Conservation (phyloP, 768 basidiomycete species). For the Macrolepiota fuliginosa region DNA sequence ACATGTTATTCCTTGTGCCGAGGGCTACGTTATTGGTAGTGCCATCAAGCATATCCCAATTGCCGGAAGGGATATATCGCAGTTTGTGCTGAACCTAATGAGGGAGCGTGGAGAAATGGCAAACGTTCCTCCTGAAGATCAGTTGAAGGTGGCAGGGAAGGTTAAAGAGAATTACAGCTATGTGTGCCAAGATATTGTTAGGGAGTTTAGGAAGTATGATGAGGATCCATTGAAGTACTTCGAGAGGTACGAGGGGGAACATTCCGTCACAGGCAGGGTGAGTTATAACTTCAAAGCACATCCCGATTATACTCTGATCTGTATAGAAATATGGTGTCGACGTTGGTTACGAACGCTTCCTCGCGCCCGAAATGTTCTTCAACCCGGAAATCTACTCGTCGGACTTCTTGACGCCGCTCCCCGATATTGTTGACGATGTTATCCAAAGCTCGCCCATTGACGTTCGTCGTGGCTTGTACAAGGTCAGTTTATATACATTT, state of each 20-base stretch:
- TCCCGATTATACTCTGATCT: background rate
- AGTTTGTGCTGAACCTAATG: conserved; percentile 94
- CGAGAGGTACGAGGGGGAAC: conserved; percentile 89
- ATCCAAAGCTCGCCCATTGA: conserved; percentile 97
- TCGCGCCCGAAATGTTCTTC: conserved; percentile 99
- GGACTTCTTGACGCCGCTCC: conserved; percentile 95
- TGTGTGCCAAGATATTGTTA: conserved; percentile 98
- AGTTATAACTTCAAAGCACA: conserved; percentile 20
- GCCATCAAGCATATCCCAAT: conserved; percentile 99
- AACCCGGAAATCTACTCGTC: conserved; percentile 99
- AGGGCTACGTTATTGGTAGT: conserved; percentile 98
- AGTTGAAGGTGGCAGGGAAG: conserved; percentile 84
- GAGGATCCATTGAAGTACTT: conserved; percentile 94
- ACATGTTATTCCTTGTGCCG: conserved; percentile 94
- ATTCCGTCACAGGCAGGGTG: conserved; percentile 90
- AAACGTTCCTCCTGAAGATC: conserved; percentile 93
- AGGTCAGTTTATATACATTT: conserved; percentile 46
- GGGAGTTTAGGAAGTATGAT: conserved; percentile 98
- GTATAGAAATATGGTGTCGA: conserved; percentile 90
- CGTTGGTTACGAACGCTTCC: conserved; percentile 97
- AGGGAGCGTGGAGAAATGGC: conserved; percentile 92
- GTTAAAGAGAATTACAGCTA: conserved; percentile 99
- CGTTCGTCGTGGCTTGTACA: conserved; percentile 94
- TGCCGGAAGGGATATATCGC: conserved; percentile 95
- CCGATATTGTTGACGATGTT: conserved; percentile 93